Evolutionary conservation across 805 yeast species (phyloP), one percentile per base, ranked within the genome.

Genomic region (Starmerella vitae): DNA sequence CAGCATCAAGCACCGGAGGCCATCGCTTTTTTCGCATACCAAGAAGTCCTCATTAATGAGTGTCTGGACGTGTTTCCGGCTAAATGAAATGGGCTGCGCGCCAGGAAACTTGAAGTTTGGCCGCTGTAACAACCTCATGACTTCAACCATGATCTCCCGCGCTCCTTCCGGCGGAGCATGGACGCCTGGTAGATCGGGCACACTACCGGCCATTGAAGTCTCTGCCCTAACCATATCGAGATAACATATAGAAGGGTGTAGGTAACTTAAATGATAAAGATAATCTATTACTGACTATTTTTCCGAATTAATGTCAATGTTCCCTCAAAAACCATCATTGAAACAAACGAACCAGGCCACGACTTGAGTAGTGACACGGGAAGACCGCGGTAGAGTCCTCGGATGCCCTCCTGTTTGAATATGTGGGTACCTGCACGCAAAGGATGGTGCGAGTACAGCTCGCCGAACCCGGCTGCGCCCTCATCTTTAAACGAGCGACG

Each of bases 11-110:
- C 93, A 84, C 38, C 99, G 66, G 35, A 88, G 63, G 0, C 99
- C 99, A 60, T 91, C 98, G 0, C 91, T 74, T 57, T 91, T 91
- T 54, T 91, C 99, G 62, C 98, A 93, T 0, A 91, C 98, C 49
- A 76, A 77, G 55, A 86, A 91, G 53, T 93, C 97, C 42, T 76
- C 75, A 3, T 67, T 61, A 54, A 69, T 56, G 34, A 91, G 62
- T 25, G 75, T 72, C 34, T 73, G 72, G 19, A 91, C 64, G 60
- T 88, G 95, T 25, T 68, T 63, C 39, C 83, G 67, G 31, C 81
- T 76, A 55, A 91, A 86, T 20, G 94, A 82, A 2, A 88, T 82
- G 0, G 99, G 99, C 60, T 93, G 98, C 1, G 95, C 77, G 0
- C 98, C 60, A 18, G 94, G 93, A 51, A 86, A 86, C 1, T 60